Evolutionary conservation across 495 filamentous ascomycete genomes (phyloP).

Genomic region (Talaromyces wortmannii): DNA sequence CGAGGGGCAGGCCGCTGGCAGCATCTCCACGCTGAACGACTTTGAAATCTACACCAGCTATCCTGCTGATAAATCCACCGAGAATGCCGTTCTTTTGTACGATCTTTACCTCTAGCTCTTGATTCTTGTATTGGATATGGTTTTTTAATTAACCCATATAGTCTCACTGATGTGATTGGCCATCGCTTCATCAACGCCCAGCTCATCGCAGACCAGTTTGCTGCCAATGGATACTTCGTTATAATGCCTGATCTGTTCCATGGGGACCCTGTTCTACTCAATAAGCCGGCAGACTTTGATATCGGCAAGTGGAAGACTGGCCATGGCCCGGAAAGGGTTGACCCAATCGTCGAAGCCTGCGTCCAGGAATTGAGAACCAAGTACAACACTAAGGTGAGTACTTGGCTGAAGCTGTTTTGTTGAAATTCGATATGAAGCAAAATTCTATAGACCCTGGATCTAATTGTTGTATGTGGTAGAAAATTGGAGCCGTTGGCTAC

Average conservation of each 20-base stretch:
- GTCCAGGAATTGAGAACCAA: conserved; percentile 1
- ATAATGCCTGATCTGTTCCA: conserved; percentile 73
- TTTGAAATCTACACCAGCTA: conserved; percentile 19
- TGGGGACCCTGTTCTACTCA: conserved; percentile 51
- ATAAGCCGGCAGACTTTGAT: conserved; percentile 40
- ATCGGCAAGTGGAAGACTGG: conserved; percentile 51
- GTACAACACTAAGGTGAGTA: not conserved
- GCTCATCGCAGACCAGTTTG: conserved; percentile 78
- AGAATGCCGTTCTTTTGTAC: conserved; percentile 8
- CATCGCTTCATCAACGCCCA: conserved; percentile 59
- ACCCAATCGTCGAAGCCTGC: conserved; percentile 52
- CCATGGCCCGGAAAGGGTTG: conserved; percentile 53
- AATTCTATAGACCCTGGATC: too few species aligned
- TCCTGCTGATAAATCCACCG: conserved; percentile 17
- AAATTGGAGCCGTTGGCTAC: conserved; percentile 51
- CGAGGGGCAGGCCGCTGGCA: conserved; percentile 33
- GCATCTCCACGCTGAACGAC: conserved; percentile 7
- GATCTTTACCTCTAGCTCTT: not conserved
- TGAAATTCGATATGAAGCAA: not conserved
- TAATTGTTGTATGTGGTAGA: not conserved
- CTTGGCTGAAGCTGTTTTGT: not conserved
- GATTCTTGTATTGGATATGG: not conserved
- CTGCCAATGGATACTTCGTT: conserved; percentile 72
- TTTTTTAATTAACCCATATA: not conserved
- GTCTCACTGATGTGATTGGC: conserved; percentile 1